A percentile compares a stretch with the other conserved stretches of the same genome.
Conservation (phyloP, 768 basidiomycete species). For the Coprinopsis strossmayeri region DNA sequence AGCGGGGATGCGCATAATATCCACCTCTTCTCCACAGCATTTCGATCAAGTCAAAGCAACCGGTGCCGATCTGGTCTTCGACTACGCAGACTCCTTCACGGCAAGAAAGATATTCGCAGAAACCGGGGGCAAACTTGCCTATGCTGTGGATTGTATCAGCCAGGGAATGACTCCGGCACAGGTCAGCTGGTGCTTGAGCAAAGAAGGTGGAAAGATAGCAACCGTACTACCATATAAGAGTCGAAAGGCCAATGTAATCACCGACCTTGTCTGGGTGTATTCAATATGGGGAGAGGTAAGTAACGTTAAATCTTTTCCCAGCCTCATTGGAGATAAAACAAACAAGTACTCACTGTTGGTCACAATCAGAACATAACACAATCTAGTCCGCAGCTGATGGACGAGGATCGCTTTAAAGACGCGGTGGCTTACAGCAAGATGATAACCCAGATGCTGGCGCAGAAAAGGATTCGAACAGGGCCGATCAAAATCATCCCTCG, state of each 20-base stretch:
- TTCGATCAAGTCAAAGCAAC: constrained; percentile 12
- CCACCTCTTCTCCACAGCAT: constrained; percentile 31
- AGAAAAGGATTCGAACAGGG: constrained; percentile 11
- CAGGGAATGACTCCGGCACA: constrained; percentile 19
- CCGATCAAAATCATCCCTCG: constrained; percentile 16
- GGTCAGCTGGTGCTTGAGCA: constrained; percentile 16
- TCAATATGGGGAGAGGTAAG: constrained; percentile 18
- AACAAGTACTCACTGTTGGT: no score
- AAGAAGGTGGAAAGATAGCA: constrained; percentile 19
- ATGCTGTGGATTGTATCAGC: constrained; percentile 24
- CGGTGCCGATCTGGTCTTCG: constrained; percentile 36
- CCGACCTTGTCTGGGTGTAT: constrained; percentile 17
- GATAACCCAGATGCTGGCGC: constrained; percentile 13
- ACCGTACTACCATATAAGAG: constrained; percentile 19
- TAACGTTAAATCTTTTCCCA: no score
- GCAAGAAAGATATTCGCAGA: constrained; percentile 19
- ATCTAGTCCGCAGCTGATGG: neutral
- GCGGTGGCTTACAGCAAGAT: constrained; percentile 13
- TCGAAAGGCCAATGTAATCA: constrained; percentile 12
- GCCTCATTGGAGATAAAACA: no score
- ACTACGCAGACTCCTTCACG: constrained; percentile 25
- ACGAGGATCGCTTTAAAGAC: constrained; percentile 12
- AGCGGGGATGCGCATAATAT: constrained; percentile 35
- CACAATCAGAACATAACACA: neutral
- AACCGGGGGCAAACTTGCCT: constrained; percentile 18